phyloP scores from a whole-genome alignment of 306 rosid species.

The Dalbergia cochinchinensis region DNA sequence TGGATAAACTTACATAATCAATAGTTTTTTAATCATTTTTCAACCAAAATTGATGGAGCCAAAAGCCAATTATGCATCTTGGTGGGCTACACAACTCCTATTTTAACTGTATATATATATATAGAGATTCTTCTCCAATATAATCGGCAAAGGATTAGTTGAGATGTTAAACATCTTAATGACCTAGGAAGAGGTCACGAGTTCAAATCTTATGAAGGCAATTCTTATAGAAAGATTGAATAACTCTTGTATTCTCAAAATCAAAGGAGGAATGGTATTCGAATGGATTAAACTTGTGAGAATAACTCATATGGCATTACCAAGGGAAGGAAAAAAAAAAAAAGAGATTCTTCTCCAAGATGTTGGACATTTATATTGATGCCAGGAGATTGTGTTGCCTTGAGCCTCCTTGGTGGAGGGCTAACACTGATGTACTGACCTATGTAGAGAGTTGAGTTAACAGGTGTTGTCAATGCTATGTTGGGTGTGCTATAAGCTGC shows the following conservation, averaged over 20 bases:
- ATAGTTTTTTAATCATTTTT: not conserved
- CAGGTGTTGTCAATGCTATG: conserved; percentile 44
- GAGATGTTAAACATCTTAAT: too few species aligned
- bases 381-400: conserved; percentile 33
- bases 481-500: conserved; percentile 43
- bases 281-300: too few species aligned
- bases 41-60: conserved; percentile 31
- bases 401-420: conserved; percentile 44
- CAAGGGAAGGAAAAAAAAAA: too few species aligned
- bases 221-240: not conserved
- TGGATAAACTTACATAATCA: conserved; percentile 44
- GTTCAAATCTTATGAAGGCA: too few species aligned
- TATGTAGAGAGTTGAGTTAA: conserved; percentile 34
- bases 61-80: conserved; percentile 35
- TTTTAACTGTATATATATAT: not conserved
- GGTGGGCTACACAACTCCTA: conserved; percentile 15
- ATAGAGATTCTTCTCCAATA: too few species aligned
- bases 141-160: too few species aligned
- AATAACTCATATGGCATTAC: too few species aligned
- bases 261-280: too few species aligned
- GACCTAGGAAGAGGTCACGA: too few species aligned
- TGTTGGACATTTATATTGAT: conserved; percentile 30
- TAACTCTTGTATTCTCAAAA: too few species aligned
- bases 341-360: conserved; percentile 34
- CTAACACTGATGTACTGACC: conserved; percentile 4